phyloP scores from a whole-genome alignment of 345 rosid species.

The Populus tremula region DNA sequence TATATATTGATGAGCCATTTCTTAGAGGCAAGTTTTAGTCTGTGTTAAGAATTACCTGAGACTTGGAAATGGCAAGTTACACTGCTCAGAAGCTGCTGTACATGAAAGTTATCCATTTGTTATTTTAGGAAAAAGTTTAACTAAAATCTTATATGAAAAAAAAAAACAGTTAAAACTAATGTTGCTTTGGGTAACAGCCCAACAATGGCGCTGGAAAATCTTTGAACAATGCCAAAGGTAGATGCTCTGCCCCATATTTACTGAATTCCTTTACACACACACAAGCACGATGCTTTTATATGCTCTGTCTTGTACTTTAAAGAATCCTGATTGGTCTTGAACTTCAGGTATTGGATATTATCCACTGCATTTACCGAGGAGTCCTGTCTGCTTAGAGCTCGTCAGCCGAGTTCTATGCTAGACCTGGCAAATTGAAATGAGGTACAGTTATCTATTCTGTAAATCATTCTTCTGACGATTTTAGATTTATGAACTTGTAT shows the following conservation, averaged over 20 bases:
- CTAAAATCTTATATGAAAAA: no score
- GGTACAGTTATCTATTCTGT: neutral
- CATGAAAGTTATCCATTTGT: neutral
- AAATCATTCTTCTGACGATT: neutral
- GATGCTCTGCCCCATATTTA: neutral
- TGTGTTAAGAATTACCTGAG: neutral
- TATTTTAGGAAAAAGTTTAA: neutral
- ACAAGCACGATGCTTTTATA: neutral
- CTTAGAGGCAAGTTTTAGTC: neutral
- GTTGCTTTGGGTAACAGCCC: neutral
- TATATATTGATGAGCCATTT: neutral
- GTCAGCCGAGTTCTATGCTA: neutral
- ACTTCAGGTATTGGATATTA: neutral
- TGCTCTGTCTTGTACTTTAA: neutral
- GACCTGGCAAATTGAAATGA: conserved; percentile 2
- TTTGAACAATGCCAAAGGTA: neutral
- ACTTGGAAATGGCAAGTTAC: neutral
- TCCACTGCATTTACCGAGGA: neutral
- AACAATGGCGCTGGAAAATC: neutral
- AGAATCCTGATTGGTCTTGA: neutral
- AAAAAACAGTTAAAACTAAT: no score
- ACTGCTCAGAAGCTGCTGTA: neutral
- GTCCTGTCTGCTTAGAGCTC: neutral
- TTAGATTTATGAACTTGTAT: neutral
- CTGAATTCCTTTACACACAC: neutral